Base-by-base conservation (phyloP, 2,329 filamentous ascomycete species). In the Colletotrichum abscissum region DNA sequence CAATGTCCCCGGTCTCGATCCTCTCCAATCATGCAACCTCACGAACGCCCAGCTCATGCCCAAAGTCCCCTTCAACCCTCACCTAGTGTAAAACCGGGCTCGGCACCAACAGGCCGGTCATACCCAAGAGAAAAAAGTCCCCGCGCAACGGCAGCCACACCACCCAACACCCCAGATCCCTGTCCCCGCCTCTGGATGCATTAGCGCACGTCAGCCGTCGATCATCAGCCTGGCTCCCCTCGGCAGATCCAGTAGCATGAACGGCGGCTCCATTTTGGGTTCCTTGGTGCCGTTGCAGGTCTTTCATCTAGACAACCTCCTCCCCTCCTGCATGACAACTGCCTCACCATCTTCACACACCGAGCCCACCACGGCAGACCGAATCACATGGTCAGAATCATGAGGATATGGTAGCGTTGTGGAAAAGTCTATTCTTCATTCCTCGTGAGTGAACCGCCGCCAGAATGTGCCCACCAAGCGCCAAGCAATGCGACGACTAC, bases 201-300 rank as follows among this genome's bases (percentile, higher is more conserved):
- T 69, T 73, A 65, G 67, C 55, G 55, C 59, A 65, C 46, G 60
- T 57, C 66, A 64, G 59, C 60, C 52, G 46, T 65, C 46, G 55
- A 62, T 60, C 59, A 72, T 38, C 33, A 33, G 14, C 11, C 46
- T 56, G 54, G 38, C 38, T 42, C 30, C 12, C 22, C 46, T 54
- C 46, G 46, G 46, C 60, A 69, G 42, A 62, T 57, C 70, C 46
- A 60, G 28, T 33, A 33, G 59, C 70, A 69, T 60, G 46, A 60
- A 66, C 24, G 55, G 30, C 30, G 54, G 19, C 14, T 11, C 28
- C 12, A 38, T 49, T 59, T 28, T 42, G 19, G 12, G 22, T 49
- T 58, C 26, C 60, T 30, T 28, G 33, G 33, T 42, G 19, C 7
- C 35, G 22, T 64, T 19, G 38, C 38, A 42, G 14, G 16, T 42